Evolutionary conservation across 2,329 filamentous ascomycete species (phyloP), one percentile per base, ranked within the genome.

Genomic region (Aspergillus caelatus): DNA sequence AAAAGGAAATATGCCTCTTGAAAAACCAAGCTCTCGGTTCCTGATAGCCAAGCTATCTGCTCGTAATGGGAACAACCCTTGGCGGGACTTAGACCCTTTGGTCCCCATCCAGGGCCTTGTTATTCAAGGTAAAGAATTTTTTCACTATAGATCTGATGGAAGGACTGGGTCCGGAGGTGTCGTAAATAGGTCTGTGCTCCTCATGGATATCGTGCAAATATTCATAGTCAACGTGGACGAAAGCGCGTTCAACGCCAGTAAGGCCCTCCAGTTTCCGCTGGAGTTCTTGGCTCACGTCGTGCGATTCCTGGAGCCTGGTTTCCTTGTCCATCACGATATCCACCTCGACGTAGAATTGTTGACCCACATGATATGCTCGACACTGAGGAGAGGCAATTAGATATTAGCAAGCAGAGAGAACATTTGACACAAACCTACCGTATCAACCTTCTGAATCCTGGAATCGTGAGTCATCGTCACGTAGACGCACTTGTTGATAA

Each of bases 111-210:
- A 19, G 8, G 9, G 16, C 41, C n/a, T 10, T 43, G 19, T 43
- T 43, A 21, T 26, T 50, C 46, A 21, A 28, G 11, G 46, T 28
- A 3, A 58, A 46, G 19, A 58, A 58, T 9, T 41, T 23, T 30
- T 48, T 58, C 26, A 58, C 56, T n/a, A 58, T 23, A 8, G 41
- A 32, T 28, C 43, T 58, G 56, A 58, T 48, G 10, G 56, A 58
- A 23, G 56, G 45, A 50, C 32, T 32, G 9, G 56, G 21, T 3
- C 41, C 56, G 30, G 28, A 26, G 6, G 26, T 39, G 32, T 58
- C 56, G 30, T 58, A 58, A 30, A 58, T 34, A 10, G 56, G 56
- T 19, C 56, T 46, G n/a, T 58, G 56, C 56, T 58, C 56, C 43
- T 58, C 39, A 28, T 48, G 39, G 19, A 58, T 23, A 23, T 58